phyloP scores from a whole-genome alignment of 2,329 filamentous ascomycete species.

The Gaeumannomyces tritici region DNA sequence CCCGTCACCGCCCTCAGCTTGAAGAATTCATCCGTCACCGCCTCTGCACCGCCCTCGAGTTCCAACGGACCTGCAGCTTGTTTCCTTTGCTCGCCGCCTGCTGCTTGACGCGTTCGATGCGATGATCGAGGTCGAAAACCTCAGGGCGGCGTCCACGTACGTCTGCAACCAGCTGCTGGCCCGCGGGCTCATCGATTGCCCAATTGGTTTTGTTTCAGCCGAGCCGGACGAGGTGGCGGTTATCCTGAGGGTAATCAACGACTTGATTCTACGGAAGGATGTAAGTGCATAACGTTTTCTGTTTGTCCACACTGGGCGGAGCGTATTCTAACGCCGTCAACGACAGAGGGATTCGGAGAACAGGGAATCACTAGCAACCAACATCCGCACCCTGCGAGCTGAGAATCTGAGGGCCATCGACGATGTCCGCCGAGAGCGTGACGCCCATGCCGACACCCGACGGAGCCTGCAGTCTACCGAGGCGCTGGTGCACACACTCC shows the following conservation, averaged over 20 bases:
- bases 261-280: slow-evolving; percentile 82
- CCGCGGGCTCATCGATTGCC: slow-evolving; percentile 56
- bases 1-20: neutral
- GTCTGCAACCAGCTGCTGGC: slow-evolving; percentile 65
- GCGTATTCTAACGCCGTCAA: neutral
- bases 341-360: slow-evolving; percentile 77
- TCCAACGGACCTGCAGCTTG: no score
- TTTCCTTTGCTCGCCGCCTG: no score
- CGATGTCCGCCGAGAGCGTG: slow-evolving; percentile 51
- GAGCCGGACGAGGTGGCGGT: slow-evolving; percentile 53
- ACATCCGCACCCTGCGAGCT: slow-evolving; percentile 65
- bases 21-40: no score
- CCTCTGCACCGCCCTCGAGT: neutral
- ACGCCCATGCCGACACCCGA: slow-evolving; percentile 43
- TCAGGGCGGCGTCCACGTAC: slow-evolving; percentile 59
- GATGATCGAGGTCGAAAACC: slow-evolving; percentile 51
- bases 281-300: slow-evolving; percentile 38
- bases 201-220: slow-evolving; percentile 74
- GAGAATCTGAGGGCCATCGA: slow-evolving; percentile 65
- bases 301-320: neutral
- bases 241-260: slow-evolving; percentile 89
- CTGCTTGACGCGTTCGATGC: neutral
- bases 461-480: slow-evolving; percentile 50
- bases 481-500: slow-evolving; percentile 61
- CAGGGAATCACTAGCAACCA: slow-evolving; percentile 71